Evolutionary conservation across 1,284 basidiomycete species (phyloP), one percentile per base, ranked within the genome.

Genomic region (Ceratobasidium sp.): DNA sequence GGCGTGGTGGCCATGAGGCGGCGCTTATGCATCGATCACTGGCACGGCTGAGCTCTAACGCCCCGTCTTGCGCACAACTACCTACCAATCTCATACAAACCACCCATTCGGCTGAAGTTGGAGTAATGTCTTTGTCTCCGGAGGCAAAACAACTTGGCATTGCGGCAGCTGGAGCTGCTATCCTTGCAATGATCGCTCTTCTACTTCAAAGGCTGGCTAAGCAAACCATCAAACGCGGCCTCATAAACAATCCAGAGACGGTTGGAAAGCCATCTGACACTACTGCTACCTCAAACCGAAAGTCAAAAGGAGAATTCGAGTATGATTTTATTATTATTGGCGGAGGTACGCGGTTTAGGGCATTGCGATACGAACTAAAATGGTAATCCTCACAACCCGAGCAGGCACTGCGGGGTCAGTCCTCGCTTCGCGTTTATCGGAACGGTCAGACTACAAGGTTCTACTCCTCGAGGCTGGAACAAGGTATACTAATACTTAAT

Each of bases 271-370:
- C 12, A 33, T 33, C 33, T 33, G 33, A 33, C 33, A 33, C 33
- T 6, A 48, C 23, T 12, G 26, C 15, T 20, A 5, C 15, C 13
- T 23, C 44, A 2, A 50, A 28, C 17, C 3, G 42, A 20, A 33
- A 57, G 42, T 13, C 42, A 40, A 10, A 59, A 44, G 69, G 61
- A 13, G 56, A 73, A 26, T 20, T 9, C 64, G 26, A 57, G 5
- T 74, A 64, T 26, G 71, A 74, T 40, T 74, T 74, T 46, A 74
- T 74, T 42, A 74, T 74, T 23, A 64, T 74, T 13, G 71, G 71
- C 23, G 71, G 71, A 46, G 71, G 71, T 64, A 74, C 28, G 71
- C 23, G 10, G 12, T 20, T 38, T 15, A 28, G 57, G 28, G 23
- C 10, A 56, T 12, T 13, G 40, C 15, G 17, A 38, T 61, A 28